Evolutionary conservation across 441 rosid genomes (phyloP), one percentile per base, ranked within the genome.

Genomic region (Bocquillonia castaneifolia): DNA sequence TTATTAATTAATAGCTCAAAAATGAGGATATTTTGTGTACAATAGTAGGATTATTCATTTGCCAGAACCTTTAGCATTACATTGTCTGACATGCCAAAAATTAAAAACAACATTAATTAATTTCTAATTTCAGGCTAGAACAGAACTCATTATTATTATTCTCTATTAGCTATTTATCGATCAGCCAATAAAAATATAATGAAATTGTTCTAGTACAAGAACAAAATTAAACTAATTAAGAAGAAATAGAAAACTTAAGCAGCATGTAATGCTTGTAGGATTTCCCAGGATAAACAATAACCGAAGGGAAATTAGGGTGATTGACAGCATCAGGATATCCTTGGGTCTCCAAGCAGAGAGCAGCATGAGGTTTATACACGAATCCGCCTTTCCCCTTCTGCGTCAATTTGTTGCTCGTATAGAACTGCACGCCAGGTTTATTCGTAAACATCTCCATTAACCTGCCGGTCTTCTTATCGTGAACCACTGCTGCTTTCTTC

Each of bases 401-500:
- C 28, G 64, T 76, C 63, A 94, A 40, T 58, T 9, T 44, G 48
- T 87, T 85, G 39, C 90, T 79, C 2, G 99, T 88, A 63, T 86
- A 93, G 54, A 93, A 81, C 77, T 93, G 99, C 64, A 93, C 71
- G 13, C 97, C 96, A 0, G 96, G 91, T 39, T 81, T 85, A 77
- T 88, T 78, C 14, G 86, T 80, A 31, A 59, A 79, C 72, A 94
- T 66, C 76, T 88, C 82, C 96, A 90, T 77, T 31, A 73, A 78
- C 60, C 92, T 78, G 9, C 99, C 97, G 0, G 95, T 84, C 66
- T 77, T 82, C 58, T 74, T 72, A 45, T 91, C 93, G 1, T 73
- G 72, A 52, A 91, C 88, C 7, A 82, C 69, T 0, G 92, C 97
- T 3, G 78, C 80, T 67, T 70, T 82, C 69, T 77, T 84, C 76